Conservation (phyloP, 1,284 basidiomycete genomes). For the Irpex sp. region DNA sequence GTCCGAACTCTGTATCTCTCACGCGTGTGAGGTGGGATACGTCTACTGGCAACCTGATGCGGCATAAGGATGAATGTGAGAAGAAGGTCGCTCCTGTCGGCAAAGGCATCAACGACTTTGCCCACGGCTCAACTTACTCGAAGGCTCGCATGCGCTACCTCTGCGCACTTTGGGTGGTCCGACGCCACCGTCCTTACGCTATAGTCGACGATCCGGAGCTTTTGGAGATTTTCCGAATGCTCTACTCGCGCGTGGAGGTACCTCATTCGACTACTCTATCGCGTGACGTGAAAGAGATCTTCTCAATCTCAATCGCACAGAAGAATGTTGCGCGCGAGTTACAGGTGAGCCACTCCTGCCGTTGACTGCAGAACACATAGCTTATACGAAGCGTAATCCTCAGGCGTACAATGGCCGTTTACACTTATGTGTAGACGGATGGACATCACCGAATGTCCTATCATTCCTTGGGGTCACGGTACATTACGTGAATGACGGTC, state of each 20-base stretch:
- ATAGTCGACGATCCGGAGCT: constrained; percentile 17
- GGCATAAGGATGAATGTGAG: constrained; percentile 7
- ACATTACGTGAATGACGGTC: constrained; percentile 4
- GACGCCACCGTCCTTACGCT: constrained; percentile 15
- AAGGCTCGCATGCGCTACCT: constrained; percentile 1
- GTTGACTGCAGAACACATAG: background rate
- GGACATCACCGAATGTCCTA: constrained; percentile 13
- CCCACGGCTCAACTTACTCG: constrained; percentile 7
- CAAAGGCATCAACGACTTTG: constrained; percentile 4
- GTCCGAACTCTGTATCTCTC: background rate
- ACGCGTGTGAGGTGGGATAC: constrained; percentile 1
- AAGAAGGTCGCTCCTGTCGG: background rate
- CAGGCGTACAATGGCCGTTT: constrained; percentile 7
- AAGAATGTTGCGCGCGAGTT: constrained; percentile 2
- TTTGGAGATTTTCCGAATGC: constrained; percentile 12
- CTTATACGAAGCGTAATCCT: background rate
- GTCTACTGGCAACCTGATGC: constrained; percentile 12
- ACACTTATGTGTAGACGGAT: constrained; percentile 8
- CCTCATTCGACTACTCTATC: constrained; percentile 13
- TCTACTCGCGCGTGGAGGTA: constrained; percentile 12
- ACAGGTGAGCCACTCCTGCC: constrained; percentile 8
- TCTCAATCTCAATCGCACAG: constrained; percentile 2
- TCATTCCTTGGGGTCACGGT: constrained; percentile 17
- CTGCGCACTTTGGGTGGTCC: constrained; percentile 4
- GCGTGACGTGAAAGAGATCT: constrained; percentile 14